These are phyloP conservation scores for Hydnum rufescens DNA, from an alignment of 768 basidiomycete species.

Conservation along the genomic window DNA sequence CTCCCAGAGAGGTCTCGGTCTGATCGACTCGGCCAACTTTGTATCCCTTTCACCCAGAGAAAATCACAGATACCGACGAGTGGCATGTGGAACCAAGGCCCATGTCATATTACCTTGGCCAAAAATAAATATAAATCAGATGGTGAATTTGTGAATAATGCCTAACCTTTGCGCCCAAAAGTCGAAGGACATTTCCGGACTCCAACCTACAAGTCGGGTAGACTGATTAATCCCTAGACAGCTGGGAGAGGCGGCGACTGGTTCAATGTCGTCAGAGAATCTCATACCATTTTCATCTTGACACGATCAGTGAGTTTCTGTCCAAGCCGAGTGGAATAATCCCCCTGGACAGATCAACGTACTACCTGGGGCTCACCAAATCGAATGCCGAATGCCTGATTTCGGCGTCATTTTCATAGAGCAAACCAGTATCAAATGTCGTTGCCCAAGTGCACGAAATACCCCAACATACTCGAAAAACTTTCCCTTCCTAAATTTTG, in stretches of 20 bases:
- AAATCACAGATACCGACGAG: slow-evolving; percentile 17
- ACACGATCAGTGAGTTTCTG: slow-evolving; percentile 52
- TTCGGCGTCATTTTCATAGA: slow-evolving; percentile 83
- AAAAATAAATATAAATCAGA: not conserved
- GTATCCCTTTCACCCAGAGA: slow-evolving; percentile 34
- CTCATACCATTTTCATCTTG: slow-evolving; percentile 91
- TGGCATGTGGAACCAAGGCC: slow-evolving; percentile 11
- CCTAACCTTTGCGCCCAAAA: slow-evolving; percentile 71
- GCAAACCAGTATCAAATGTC: not conserved
- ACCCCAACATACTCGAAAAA: slow-evolving; percentile 11
- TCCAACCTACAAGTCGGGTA: slow-evolving; percentile 73
- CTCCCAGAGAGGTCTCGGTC: slow-evolving; percentile 88
- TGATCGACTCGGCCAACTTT: slow-evolving; percentile 96
- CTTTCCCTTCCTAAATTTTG: slow-evolving; percentile 46
- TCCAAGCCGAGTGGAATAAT: no score
- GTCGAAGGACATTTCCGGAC: slow-evolving; percentile 85
- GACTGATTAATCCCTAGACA: no score
- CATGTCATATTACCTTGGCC: not conserved
- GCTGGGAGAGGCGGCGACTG: not conserved
- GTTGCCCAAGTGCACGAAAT: not conserved
- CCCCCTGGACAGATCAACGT: slow-evolving; percentile 28
- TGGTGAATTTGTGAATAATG: not conserved
- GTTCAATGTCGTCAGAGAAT: not conserved
- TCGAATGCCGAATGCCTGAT: slow-evolving; percentile 91
- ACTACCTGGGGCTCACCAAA: slow-evolving; percentile 31